Evolutionary conservation across 2,329 filamentous ascomycete genomes (phyloP), one percentile per base, ranked within the genome.

Genomic region (Aspergillus versicolor): DNA sequence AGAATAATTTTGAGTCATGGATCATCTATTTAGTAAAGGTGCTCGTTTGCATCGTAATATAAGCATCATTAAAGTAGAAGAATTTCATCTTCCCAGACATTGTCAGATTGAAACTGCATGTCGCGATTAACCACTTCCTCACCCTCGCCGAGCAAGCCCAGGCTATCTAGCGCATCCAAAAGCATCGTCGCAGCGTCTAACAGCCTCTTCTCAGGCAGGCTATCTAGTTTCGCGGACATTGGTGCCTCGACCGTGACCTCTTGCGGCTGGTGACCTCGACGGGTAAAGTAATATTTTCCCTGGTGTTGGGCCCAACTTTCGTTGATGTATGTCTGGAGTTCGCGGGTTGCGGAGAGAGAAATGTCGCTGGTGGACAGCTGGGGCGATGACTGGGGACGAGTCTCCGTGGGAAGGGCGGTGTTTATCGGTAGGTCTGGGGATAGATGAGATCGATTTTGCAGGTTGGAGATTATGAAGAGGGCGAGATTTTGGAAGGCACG

Each of bases 291-390:
- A 59, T 83, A 79, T 50, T 68, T 73, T 2, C 70, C 74, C 30
- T 75, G 70, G 50, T 75, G 72, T 7, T 66, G 61, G 21, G 76
- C 75, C 82, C 82, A 85, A 34, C 77, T 79, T 1, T 70, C 70
- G 22, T 65, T 68, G 17, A 84, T 63, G 41, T 76, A 75, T 1
- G 75, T 67, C 37, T 73, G 66, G 3, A 85, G 64, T 24, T 81
- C 78, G 34, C 74, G 74, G 2, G 69, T 68, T 3, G 75, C 71
- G 40, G 75, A 72, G 5, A 57, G 53, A 54, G 70, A 68, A 21
- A 72, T 55, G 41, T 70, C 63, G 8, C 57, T 44, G 45, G 24
- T 34, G 17, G 8, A 19, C 30, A n/a, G 8, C 7, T 30, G 22
- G 3, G 4, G 66, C 66, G 52, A 67, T 54, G 37, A 13, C 17